These are phyloP conservation scores for Glebionis coronaria DNA, from an alignment of 129 eudicot genomes.

Conservation along the genomic window DNA sequence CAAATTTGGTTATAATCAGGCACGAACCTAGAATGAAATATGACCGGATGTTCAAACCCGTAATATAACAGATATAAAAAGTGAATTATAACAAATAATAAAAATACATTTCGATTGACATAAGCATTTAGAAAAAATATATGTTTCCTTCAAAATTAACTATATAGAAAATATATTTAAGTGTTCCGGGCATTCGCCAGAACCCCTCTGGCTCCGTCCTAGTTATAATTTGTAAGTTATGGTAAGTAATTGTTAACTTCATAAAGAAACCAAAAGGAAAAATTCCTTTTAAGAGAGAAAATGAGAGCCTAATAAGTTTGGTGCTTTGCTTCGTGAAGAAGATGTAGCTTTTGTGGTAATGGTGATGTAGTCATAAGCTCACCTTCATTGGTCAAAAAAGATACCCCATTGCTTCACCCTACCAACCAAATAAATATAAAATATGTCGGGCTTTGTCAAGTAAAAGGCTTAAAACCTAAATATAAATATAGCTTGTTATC, in stretches of 20 bases:
- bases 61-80: not conserved
- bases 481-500: not conserved
- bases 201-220: too few relatives aligned
- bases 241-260: not conserved
- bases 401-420: constrained; percentile 23
- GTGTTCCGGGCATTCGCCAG: too few relatives aligned
- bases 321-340: constrained; percentile 71
- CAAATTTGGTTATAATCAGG: not conserved
- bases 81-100: too few relatives aligned
- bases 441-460: not conserved
- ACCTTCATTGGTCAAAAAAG: constrained; percentile 27
- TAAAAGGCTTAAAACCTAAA: not conserved
- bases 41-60: too few relatives aligned
- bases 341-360: constrained; percentile 56
- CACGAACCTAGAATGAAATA: too few relatives aligned
- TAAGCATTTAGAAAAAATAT: too few relatives aligned
- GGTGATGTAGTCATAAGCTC: constrained; percentile 32
- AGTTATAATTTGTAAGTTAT: not conserved
- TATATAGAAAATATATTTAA: too few relatives aligned
- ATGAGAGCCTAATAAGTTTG: constrained; percentile 27
- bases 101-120: too few relatives aligned
- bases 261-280: constrained; percentile 10
- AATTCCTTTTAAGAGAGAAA: constrained; percentile 5
- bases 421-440: constrained; percentile 27
- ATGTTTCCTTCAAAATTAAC: too few relatives aligned